Percentiles rank a stretch among this genome's conserved stretches.
Evolutionary conservation across 768 basidiomycete genomes (phyloP).

Genomic region (Xerocomus potaroensis): DNA sequence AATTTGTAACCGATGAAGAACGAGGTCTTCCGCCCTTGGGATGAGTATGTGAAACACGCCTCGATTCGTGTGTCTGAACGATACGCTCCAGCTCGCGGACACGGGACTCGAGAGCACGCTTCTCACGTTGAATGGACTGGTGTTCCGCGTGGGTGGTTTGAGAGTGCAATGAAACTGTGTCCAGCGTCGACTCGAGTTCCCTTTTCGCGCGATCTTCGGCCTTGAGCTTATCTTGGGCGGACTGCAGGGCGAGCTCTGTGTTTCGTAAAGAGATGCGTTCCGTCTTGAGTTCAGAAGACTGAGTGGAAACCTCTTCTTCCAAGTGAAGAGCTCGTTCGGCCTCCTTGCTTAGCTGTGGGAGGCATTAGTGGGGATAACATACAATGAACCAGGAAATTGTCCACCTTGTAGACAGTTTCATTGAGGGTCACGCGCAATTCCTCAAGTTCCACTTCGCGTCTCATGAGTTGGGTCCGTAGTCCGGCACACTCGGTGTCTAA

Average conservation of each 20-base stretch:
- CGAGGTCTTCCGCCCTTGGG: slow-evolving; percentile 42
- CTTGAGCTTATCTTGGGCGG: slow-evolving; percentile 49
- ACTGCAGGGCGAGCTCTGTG: slow-evolving; percentile 42
- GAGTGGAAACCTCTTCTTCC: slow-evolving; percentile 46
- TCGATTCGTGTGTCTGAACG: slow-evolving; percentile 34
- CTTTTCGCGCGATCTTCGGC: slow-evolving; percentile 44
- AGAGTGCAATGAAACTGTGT: slow-evolving; percentile 51
- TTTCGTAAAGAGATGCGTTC: slow-evolving; percentile 54
- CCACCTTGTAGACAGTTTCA: slow-evolving; percentile 37
- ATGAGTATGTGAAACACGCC: slow-evolving; percentile 28
- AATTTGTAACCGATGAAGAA: slow-evolving; percentile 56
- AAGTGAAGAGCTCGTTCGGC: slow-evolving; percentile 51
- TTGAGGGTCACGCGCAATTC: slow-evolving; percentile 31
- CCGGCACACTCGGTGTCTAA: slow-evolving; percentile 36
- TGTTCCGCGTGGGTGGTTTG: slow-evolving; percentile 40
- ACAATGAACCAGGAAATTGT: neutral
- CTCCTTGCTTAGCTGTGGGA: slow-evolving; percentile 52
- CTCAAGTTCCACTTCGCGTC: slow-evolving; percentile 35
- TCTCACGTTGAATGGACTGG: slow-evolving; percentile 54
- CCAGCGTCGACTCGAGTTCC: slow-evolving; percentile 55
- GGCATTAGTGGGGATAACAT: slow-evolving; percentile 4
- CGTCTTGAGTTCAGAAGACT: slow-evolving; percentile 52
- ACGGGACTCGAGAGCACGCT: slow-evolving; percentile 49
- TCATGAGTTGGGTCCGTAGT: slow-evolving; percentile 31
- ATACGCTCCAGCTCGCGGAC: slow-evolving; percentile 54